Conservation (phyloP, 805 yeast species). For the Metschnikowia peoriensis region DNA sequence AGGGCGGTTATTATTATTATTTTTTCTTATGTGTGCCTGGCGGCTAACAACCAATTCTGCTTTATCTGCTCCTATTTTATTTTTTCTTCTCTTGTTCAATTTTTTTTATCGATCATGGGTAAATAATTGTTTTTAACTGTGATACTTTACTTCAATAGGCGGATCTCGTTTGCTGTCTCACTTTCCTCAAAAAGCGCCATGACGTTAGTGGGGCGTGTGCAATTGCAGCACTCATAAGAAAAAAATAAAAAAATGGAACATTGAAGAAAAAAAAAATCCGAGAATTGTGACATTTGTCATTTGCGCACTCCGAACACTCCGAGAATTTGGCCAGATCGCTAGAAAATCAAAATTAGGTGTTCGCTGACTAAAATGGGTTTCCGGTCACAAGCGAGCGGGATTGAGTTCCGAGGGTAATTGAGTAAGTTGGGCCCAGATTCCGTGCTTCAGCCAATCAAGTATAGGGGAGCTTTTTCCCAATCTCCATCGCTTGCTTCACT, state of each 20-base stretch:
- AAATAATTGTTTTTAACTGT: neutral
- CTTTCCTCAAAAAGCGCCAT: neutral
- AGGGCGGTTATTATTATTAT: too few relatives aligned
- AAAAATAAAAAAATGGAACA: neutral
- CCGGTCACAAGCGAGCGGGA: neutral
- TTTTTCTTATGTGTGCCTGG: too few relatives aligned
- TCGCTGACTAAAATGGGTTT: conserved; percentile 1
- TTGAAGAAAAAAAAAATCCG: neutral
- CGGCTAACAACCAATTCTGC: neutral
- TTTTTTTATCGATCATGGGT: neutral
- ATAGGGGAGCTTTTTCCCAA: too few relatives aligned
- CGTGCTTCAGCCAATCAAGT: neutral
- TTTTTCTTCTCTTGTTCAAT: neutral
- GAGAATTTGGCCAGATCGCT: neutral
- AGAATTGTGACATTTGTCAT: neutral
- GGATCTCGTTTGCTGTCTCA: neutral
- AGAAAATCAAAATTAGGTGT: neutral
- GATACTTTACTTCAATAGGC: too few relatives aligned
- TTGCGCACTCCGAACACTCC: neutral
- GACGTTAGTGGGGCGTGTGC: neutral
- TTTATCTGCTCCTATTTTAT: too few relatives aligned
- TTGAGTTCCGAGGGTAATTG: neutral
- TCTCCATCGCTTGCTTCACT: too few relatives aligned
- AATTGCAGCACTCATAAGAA: neutral
- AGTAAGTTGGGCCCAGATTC: neutral